Conservation (phyloP, 129 eudicot species). For the Lonicera japonica region DNA sequence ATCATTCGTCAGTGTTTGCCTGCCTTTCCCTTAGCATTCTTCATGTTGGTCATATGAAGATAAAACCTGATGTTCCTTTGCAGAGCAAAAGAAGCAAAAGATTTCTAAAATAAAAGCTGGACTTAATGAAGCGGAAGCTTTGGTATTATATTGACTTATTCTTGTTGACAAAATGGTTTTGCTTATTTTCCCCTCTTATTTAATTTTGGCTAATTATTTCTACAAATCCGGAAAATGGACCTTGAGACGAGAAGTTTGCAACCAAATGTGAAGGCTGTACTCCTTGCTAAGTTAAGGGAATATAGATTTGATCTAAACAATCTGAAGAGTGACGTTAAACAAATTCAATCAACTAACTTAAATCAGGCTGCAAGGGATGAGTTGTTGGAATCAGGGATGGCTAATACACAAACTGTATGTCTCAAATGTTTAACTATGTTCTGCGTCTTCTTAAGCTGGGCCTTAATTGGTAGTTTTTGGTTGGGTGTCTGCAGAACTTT, state of each 20-base stretch:
- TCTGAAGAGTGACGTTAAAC: no score
- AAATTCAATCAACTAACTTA: no score
- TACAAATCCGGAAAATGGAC: conserved; percentile 67
- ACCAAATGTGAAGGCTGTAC: no score
- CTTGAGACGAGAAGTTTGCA: conserved; percentile 69
- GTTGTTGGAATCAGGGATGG: conserved; percentile 60
- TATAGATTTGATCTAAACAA: no score
- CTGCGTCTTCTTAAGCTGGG: not conserved
- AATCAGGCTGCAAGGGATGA: no score
- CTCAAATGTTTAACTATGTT: not conserved
- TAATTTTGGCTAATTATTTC: conserved; percentile 10
- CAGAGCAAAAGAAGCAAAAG: conserved; percentile 68
- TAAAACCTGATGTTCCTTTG: conserved; percentile 9
- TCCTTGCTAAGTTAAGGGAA: no score
- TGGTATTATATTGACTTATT: conserved; percentile 29
- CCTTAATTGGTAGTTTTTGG: not conserved
- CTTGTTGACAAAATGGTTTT: not conserved
- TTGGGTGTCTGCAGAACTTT: not conserved
- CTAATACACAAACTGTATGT: conserved; percentile 41
- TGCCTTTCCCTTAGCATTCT: not conserved
- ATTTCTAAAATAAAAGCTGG: conserved; percentile 49
- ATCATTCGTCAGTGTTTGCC: no score
- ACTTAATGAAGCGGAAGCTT: conserved; percentile 55
- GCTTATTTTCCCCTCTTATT: no score
- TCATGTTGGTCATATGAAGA: not conserved